phyloP scores from a whole-genome alignment of 352 stramenopile genomes.

The Peronosclerospora sorghi region DNA sequence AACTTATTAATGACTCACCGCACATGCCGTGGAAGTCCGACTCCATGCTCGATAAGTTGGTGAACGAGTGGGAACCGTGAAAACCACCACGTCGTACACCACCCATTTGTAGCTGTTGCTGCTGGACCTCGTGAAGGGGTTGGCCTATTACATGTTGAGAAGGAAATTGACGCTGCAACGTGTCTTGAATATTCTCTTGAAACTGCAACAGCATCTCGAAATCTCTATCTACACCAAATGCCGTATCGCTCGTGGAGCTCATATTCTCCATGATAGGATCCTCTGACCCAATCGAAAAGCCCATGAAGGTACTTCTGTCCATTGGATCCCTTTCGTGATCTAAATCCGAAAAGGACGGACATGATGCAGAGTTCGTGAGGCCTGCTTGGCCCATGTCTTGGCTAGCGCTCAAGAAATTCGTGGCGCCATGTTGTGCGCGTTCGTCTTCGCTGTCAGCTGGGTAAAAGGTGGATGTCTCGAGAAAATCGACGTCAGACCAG shows the following conservation, averaged over 20 bases:
- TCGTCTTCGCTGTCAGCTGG: slow-evolving; percentile 8
- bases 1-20: slow-evolving; percentile 4
- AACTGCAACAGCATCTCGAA: slow-evolving; percentile 54
- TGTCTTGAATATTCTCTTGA: slow-evolving; percentile 39
- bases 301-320: slow-evolving; percentile 17
- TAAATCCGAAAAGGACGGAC: slow-evolving; percentile 56
- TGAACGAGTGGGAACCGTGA: slow-evolving; percentile 63
- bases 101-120: slow-evolving; percentile 13
- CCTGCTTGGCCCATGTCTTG: slow-evolving; percentile 3
- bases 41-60: slow-evolving; percentile 63
- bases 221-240: slow-evolving; percentile 23
- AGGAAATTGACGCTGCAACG: slow-evolving; percentile 36
- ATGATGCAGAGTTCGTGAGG: slow-evolving; percentile 63
- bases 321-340: slow-evolving; percentile 49
- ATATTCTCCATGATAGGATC: slow-evolving; percentile 19
- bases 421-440: slow-evolving; percentile 22
- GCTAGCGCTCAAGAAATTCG: slow-evolving; percentile 12
- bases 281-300: slow-evolving; percentile 11
- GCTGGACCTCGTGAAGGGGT: slow-evolving; percentile 25
- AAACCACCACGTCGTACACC: slow-evolving; percentile 29
- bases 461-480: slow-evolving; percentile 17
- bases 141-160: slow-evolving; percentile 34
- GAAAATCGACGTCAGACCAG: slow-evolving; percentile 14
- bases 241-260: background rate
- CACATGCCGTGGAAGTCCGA: slow-evolving; percentile 41